These are phyloP conservation scores for Suillus lakei DNA, from an alignment of 768 basidiomycete species.

Conservation along the genomic window DNA sequence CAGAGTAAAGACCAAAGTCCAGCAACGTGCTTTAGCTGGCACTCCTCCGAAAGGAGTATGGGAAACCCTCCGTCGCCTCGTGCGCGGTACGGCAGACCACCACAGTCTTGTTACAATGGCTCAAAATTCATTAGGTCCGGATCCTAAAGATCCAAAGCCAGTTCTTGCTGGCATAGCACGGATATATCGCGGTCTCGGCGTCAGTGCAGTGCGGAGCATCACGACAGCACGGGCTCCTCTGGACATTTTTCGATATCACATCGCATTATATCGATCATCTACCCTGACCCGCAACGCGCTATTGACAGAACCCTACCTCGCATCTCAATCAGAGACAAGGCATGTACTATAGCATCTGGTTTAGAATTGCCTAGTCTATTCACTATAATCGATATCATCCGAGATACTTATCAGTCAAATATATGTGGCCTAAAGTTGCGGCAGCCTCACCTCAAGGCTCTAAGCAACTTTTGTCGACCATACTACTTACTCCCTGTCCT, in stretches of 20 bases:
- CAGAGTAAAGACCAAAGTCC: conserved; percentile 94
- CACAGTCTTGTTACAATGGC: background rate
- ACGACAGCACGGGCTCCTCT: conserved; percentile 92
- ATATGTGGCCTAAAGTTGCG: background rate
- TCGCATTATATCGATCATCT: conserved; percentile 73
- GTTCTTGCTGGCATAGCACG: conserved; percentile 77
- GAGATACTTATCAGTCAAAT: background rate
- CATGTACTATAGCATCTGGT: conserved; percentile 31
- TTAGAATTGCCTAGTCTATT: conserved; percentile 11
- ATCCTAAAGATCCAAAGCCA: conserved; percentile 77
- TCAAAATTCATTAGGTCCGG: conserved; percentile 59
- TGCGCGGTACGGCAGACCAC: conserved; percentile 62
- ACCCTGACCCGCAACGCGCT: conserved; percentile 33
- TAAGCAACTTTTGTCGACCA: background rate
- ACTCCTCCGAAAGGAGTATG: conserved; percentile 69
- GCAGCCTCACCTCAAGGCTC: background rate
- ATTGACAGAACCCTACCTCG: background rate
- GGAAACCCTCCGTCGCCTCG: conserved; percentile 77
- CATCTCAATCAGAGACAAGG: conserved; percentile 23
- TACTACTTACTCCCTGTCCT: background rate
- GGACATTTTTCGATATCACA: conserved; percentile 90
- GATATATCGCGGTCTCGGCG: conserved; percentile 92
- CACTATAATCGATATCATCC: conserved; percentile 11
- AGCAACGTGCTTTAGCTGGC: conserved; percentile 88
- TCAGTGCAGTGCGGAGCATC: conserved; percentile 90